Percentiles rank a stretch among this genome's conserved stretches.
phyloP scores from a whole-genome alignment of 768 basidiomycete species.

The Termitomyces sp. region DNA sequence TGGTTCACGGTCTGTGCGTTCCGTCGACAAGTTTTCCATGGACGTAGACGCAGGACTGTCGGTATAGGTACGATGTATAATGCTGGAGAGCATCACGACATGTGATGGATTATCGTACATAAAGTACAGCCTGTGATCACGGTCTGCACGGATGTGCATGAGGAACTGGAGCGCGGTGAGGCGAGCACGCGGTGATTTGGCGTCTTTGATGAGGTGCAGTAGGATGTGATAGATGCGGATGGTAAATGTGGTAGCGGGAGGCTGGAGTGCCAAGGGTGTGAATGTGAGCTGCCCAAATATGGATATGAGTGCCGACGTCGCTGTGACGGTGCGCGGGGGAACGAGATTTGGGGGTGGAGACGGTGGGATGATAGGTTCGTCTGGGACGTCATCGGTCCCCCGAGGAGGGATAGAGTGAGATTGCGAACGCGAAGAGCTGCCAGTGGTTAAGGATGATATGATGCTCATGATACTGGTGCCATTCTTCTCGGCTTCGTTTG shows the following conservation, averaged over 20 bases:
- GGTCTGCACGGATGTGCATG: conserved; percentile 84
- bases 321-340: conserved; percentile 49
- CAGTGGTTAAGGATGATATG: conserved; percentile 56
- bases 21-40: not conserved
- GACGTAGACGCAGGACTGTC: not conserved
- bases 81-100: conserved; percentile 52
- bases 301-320: conserved; percentile 59
- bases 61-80: conserved; percentile 52
- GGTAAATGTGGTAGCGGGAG: conserved; percentile 48
- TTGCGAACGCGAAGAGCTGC: conserved; percentile 53
- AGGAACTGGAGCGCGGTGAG: conserved; percentile 81
- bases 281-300: conserved; percentile 72
- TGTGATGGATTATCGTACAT: conserved; percentile 58
- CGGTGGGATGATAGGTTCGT: conserved; percentile 16
- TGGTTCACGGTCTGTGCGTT: conserved; percentile 11
- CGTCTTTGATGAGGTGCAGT: conserved; percentile 40
- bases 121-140: conserved; percentile 83
- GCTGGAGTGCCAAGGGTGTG: conserved; percentile 52
- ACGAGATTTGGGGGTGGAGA: conserved; percentile 17
- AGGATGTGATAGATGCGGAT: conserved; percentile 50
- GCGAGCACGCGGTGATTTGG: conserved; percentile 56
- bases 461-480: conserved; percentile 49
- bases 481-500: conserved; percentile 33
- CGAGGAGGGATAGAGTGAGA: conserved; percentile 52
- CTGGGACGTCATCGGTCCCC: conserved; percentile 31